phyloP scores from a whole-genome alignment of 176 grass and related monocot species.

The Elaeis guineensis region DNA sequence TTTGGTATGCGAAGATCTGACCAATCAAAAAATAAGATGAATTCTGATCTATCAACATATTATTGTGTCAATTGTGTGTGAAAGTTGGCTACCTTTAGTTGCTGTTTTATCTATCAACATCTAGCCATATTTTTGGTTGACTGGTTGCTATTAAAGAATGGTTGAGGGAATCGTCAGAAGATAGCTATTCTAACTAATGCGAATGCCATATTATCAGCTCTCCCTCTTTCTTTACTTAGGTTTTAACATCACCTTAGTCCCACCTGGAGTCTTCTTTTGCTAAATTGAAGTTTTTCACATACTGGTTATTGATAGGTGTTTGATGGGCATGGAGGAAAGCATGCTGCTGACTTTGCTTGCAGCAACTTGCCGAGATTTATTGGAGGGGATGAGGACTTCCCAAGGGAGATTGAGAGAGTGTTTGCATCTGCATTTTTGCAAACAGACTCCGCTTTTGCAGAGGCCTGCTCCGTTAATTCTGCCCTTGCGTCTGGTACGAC shows the following conservation, averaged over 20 bases:
- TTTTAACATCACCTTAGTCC: neutral
- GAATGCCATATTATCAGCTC: no score
- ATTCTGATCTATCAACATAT: no score
- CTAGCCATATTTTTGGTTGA: no score
- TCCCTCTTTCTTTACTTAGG: neutral
- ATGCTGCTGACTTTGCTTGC: slow-evolving; percentile 88
- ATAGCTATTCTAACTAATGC: no score
- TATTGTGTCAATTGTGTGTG: no score
- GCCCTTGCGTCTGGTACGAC: slow-evolving; percentile 85
- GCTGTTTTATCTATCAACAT: no score
- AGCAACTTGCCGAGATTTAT: slow-evolving; percentile 78
- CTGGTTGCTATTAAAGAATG: no score
- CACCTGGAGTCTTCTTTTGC: neutral
- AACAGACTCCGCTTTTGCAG: slow-evolving; percentile 79
- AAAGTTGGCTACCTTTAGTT: no score
- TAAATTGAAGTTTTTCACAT: slow-evolving; percentile 5
- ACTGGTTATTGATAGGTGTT: slow-evolving; percentile 55
- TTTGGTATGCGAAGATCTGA: no score
- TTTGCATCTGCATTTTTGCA: slow-evolving; percentile 84
- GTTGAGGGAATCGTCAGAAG: no score
- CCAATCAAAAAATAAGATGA: no score
- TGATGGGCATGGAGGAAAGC: slow-evolving; percentile 97
- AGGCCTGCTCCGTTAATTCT: slow-evolving; percentile 62
- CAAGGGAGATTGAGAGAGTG: slow-evolving; percentile 64
- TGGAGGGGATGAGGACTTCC: slow-evolving; percentile 61